Base-by-base conservation (phyloP, 257 asterid genomes). In the Voacanga thouarsii region DNA sequence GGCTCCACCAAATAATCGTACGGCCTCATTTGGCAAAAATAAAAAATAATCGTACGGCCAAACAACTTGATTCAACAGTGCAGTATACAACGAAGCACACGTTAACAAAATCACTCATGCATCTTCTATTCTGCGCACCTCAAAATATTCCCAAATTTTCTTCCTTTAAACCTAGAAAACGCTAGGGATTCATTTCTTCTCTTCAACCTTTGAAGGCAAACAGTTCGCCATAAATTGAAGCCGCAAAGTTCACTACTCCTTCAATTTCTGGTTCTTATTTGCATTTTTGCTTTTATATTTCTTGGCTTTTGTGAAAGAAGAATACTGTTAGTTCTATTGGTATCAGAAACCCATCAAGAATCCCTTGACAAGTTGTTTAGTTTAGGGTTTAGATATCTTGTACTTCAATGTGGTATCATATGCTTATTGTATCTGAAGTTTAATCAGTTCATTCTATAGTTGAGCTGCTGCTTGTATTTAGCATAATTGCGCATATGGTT, bases 401-500 rank as follows among this genome's bases (percentile, higher is more conserved):
- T 75, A 49, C 59, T 72, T 16, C 12, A 75, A 33, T 70, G 67
- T 41, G 49, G 65, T 75, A 76, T 51, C 49, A 12, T 56, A 51
- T 56, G 8, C 19, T 18, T 66, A 18, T 66, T 66, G 26, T 66
- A 39, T 18, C 39, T 66, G 49, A 39, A 37, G 14, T 39, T 28
- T 77, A 53, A 10, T 50, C 64, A 43, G 49, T 53, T 26, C 41
- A 9, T 70, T 3, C 12, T 7, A 43, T 18, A 18, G 78, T 76
- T 59, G 61, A 51, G 49, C 37, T 23, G 28, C 50, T 56, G 55
- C 57, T 19, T 67, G 44, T 72, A 33, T 63, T 57, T 43, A 24
- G 33, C 24, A 41, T 80, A 57, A 30, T 16, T 41, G 85, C 77
- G 84, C 83, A 78, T 81, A 79, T 82, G 88, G 72, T 84, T 30